Base-by-base conservation (phyloP, 495 filamentous ascomycete genomes). In the Penicillium coffeae region DNA sequence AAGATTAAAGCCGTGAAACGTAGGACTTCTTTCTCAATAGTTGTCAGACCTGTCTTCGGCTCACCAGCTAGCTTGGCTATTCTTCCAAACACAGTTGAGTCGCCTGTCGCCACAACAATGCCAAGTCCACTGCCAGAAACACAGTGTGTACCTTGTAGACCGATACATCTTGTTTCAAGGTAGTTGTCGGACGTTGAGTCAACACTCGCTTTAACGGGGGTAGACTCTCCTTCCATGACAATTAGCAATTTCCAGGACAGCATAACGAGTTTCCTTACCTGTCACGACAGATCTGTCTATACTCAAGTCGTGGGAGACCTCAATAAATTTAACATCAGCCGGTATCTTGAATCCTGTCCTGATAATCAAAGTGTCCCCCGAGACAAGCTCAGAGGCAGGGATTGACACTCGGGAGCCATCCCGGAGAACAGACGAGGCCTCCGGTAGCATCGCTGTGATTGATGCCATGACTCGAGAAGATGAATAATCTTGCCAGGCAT, bases 251-350 rank as follows among this genome's bases (percentile, higher is more conserved):
- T 30, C 4, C 25, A 4, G 25, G 10, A 30, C 25, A 4, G 5
- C 5, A 30, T 5, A 10, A 4, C 25, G 10, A 4, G 5, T 30
- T 30, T 30, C 5, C 25, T 10, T 68, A 77, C 83, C 84, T 8
- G 84, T 88, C 0, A 88, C 62, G 27, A 89, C 81, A 0, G 82
- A 81, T 8, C 85, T 71, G 58, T 89, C 84, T 52, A 89, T 80
- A 53, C 77, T 80, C 10, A 77, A 72, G 59, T 88, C 85, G 4
- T 73, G 70, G 0, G 81, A 84, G 13, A 77, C 71, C 22, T 82
- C 71, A 16, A 83, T 54, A 49, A 88, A 80, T n/a, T 85, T 76
- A 13, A 88, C 63, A 57, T 88, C 86, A 2, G 86, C 86, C 0
- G 84, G 83, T 1, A 88, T 60, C 55, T 83, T 86, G 59, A 83